Base-by-base conservation (phyloP, 2,329 filamentous ascomycete genomes). In the Aspergillus luchuensis region DNA sequence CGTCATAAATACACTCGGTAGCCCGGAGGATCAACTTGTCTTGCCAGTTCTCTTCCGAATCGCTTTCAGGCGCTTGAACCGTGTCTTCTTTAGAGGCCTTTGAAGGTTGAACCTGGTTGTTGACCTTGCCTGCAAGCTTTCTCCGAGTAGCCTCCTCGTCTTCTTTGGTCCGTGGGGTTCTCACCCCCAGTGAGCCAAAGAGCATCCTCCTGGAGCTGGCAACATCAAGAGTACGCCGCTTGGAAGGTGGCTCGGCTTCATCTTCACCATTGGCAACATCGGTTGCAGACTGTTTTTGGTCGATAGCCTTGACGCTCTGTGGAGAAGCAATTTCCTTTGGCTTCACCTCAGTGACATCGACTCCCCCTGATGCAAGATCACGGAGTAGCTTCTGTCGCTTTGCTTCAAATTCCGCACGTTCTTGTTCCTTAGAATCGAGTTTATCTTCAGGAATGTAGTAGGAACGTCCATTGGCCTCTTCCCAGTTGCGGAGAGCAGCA, bases 1-100 rank as follows among this genome's bases (percentile, higher is more conserved):
- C 84, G 30, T 90, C 84, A n/a, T 90, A 83, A 63, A 87, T 86
- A 75, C 93, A 97, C 74, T 98, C 94, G 0, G 96, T 91, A 21
- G 91, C 93, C 23, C 85, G 84, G 62, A 96, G 87, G 10, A 80
- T 84, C 61, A 97, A 88, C 66, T 87, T 91, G 4, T 85, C 79
- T 66, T 86, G 86, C 93, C 93, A 97, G 21, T 85, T 82, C 30
- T 90, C 83, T 0, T 83, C 77, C 48, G 86, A 82, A 48, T 84
- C 79, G 28, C 79, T 74, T 15, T 78, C 74, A 57, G 58, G 36
- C 8, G 56, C 61, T 2, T 69, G 70, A 21, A 72, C 68, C 23
- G 66, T 36, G 48, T 50, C 69, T 36, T 66, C 60, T 7, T 69
- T 66, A 21, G 71, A 59, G 30, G 70, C 65, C 25, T 69, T 66